phyloP scores from a whole-genome alignment of 192 early-diverging fungal genomes.

The Mortierella claussenii region DNA sequence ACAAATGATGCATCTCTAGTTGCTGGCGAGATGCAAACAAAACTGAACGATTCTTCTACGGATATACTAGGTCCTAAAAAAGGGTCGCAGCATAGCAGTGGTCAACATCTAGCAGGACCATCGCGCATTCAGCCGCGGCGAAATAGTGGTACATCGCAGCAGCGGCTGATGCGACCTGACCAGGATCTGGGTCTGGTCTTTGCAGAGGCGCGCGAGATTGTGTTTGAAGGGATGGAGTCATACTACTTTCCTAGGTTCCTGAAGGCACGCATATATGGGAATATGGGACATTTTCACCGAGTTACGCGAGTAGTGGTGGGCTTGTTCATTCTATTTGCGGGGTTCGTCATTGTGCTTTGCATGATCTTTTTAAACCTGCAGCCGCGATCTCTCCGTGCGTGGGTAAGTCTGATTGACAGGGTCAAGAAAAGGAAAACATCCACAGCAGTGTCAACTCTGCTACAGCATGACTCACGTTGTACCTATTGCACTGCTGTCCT shows the following conservation, averaged over 20 bases:
- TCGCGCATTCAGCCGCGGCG: neutral
- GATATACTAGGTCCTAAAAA: too few relatives aligned
- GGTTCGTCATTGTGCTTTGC: constrained; percentile 59
- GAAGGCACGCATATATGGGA: constrained; percentile 63
- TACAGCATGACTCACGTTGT: neutral
- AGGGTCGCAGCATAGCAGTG: too few relatives aligned
- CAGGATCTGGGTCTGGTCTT: constrained; percentile 55
- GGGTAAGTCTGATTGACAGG: constrained; percentile 51
- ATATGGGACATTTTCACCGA: constrained; percentile 60
- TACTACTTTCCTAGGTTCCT: constrained; percentile 68
- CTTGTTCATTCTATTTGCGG: constrained; percentile 59
- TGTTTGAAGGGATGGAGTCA: constrained; percentile 62
- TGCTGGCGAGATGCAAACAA: too few relatives aligned
- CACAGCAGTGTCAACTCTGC: neutral
- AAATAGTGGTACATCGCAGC: neutral
- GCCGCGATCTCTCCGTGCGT: constrained; percentile 57
- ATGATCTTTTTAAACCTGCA: constrained; percentile 65
- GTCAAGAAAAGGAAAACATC: neutral
- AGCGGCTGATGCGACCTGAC: constrained; percentile 13
- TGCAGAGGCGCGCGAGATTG: constrained; percentile 64
- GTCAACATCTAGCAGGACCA: too few relatives aligned
- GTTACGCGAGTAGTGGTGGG: constrained; percentile 59
- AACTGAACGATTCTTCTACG: too few relatives aligned
- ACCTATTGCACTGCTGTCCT: neutral
- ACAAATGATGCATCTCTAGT: too few relatives aligned